Conservation (phyloP, 2,329 filamentous ascomycete genomes). For the Knufia fluminis region DNA sequence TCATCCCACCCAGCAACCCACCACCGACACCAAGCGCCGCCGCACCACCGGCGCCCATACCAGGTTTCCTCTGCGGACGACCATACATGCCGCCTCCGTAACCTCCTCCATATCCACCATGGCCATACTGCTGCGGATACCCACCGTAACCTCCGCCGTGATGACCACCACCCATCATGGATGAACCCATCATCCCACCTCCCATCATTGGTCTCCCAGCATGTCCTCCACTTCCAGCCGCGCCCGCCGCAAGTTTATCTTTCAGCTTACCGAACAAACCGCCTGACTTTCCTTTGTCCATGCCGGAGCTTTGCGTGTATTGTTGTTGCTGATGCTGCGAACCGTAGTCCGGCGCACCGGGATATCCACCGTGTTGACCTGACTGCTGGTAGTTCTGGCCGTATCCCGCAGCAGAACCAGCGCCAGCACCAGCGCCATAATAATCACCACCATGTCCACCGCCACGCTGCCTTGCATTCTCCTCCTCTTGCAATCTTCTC, state of each 20-base stretch:
- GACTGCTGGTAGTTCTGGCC: constrained; percentile 14
- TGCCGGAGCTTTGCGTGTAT: too few relatives aligned
- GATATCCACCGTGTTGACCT: constrained; percentile 19
- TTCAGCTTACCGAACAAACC: constrained; percentile 45
- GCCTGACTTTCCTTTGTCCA: constrained; percentile 29
- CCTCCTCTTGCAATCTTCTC: constrained; percentile 71
- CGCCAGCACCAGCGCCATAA: background rate
- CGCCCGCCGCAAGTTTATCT: constrained; percentile 31
- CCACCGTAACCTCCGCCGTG: constrained; percentile 6
- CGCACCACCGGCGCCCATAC: constrained; percentile 62
- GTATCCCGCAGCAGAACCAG: constrained; percentile 15
- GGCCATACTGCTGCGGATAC: constrained; percentile 21
- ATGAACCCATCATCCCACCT: background rate
- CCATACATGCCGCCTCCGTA: constrained; percentile 26
- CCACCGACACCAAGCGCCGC: constrained; percentile 71
- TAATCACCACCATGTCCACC: background rate
- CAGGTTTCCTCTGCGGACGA: constrained; percentile 28
- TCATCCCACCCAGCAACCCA: constrained; percentile 66
- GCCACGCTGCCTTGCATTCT: constrained; percentile 46
- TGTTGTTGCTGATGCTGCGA: constrained; percentile 17
- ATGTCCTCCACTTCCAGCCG: constrained; percentile 17
- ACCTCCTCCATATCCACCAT: constrained; percentile 28
- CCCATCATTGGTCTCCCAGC: too few relatives aligned
- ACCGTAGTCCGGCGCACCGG: constrained; percentile 33
- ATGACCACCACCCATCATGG: constrained; percentile 9